phyloP scores from a whole-genome alignment of 805 yeast genomes.

The Candida michaelii region DNA sequence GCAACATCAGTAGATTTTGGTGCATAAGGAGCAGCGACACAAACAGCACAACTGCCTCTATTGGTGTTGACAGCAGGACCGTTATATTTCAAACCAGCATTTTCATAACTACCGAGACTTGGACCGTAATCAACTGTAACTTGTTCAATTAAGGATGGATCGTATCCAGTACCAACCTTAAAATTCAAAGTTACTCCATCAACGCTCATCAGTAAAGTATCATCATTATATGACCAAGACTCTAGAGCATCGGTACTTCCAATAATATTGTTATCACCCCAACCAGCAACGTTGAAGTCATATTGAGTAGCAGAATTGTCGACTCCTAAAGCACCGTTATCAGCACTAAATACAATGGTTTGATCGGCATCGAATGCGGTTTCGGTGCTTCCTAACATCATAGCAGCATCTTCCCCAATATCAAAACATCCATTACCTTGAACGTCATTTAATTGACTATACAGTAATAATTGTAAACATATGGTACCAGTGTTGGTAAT shows the following conservation, averaged over 20 bases:
- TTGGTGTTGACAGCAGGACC: slow-evolving; percentile 10
- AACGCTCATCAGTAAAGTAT: slow-evolving; percentile 2
- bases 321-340: not conserved
- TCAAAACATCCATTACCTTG: slow-evolving; percentile 26
- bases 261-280: slow-evolving; percentile 23
- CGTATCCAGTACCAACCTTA: slow-evolving; percentile 21
- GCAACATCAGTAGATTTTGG: not conserved
- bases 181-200: slow-evolving; percentile 9
- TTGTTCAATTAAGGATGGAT: slow-evolving; percentile 5
- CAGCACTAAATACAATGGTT: slow-evolving; percentile 9
- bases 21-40: not conserved
- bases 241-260: slow-evolving; percentile 15
- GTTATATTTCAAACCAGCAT: slow-evolving; percentile 16
- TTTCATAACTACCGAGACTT: slow-evolving; percentile 8
- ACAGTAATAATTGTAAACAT: slow-evolving; percentile 20
- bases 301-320: not conserved
- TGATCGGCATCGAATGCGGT: not conserved
- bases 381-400: not conserved
- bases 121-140: slow-evolving; percentile 9
- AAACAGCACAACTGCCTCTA: not conserved
- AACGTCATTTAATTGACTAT: slow-evolving; percentile 18
- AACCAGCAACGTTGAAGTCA: slow-evolving; percentile 20
- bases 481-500: slow-evolving; percentile 25
- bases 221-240: slow-evolving; percentile 1
- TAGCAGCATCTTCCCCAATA: slow-evolving; percentile 13